Percentiles rank a stretch among this genome's conserved stretches.
Conservation (phyloP, 345 rosid species). For the Sonneratia caseolaris region DNA sequence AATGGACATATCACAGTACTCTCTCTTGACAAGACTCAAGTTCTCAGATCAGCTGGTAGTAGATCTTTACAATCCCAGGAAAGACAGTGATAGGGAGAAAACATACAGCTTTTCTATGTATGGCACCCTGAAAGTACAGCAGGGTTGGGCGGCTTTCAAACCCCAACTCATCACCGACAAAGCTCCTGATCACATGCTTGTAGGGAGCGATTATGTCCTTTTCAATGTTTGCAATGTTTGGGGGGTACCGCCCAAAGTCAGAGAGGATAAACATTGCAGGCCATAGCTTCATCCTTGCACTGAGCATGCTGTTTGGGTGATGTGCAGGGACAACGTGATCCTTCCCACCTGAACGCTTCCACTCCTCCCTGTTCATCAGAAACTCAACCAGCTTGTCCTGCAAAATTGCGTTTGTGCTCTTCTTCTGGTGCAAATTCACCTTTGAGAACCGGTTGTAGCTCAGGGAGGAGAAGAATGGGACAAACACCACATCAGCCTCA, state of each 20-base stretch:
- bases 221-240: constrained; percentile 62
- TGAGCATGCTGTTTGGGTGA: constrained; percentile 87
- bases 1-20: too few relatives aligned
- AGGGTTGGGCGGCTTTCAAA: constrained; percentile 64
- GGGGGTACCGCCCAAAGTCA: constrained; percentile 91
- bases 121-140: constrained; percentile 95
- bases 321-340: constrained; percentile 83
- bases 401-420: constrained; percentile 46
- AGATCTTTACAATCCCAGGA: neutral
- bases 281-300: constrained; percentile 69
- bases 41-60: too few relatives aligned
- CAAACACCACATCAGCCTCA: constrained; percentile 74
- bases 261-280: constrained; percentile 73
- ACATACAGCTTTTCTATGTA: constrained; percentile 88
- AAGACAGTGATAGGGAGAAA: constrained; percentile 6
- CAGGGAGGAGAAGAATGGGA: constrained; percentile 85
- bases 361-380: constrained; percentile 51
- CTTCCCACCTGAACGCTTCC: constrained; percentile 71
- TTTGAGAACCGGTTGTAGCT: constrained; percentile 71
- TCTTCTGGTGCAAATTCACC: constrained; percentile 46
- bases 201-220: constrained; percentile 93
- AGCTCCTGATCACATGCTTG: constrained; percentile 60
- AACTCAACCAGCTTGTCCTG: constrained; percentile 59
- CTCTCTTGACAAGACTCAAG: too few relatives aligned
- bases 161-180: constrained; percentile 48